phyloP scores from a whole-genome alignment of 345 rosid species.

The Geranium rotundifolium region DNA sequence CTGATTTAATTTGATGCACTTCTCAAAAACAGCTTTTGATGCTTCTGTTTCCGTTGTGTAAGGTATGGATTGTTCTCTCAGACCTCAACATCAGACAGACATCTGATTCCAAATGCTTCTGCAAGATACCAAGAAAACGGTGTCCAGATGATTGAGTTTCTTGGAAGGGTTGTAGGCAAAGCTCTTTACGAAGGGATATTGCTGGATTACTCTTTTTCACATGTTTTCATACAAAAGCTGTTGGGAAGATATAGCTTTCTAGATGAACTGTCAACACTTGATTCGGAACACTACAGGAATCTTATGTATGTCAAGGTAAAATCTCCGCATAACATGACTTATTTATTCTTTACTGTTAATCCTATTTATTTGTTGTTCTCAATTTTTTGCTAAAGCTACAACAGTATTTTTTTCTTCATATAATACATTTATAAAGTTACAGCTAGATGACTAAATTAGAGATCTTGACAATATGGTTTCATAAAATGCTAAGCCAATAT shows the following conservation, averaged over 20 bases:
- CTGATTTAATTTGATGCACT: slow-evolving; percentile 6
- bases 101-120: slow-evolving; percentile 74
- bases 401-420: too few relatives aligned
- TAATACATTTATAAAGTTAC: background rate
- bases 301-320: slow-evolving; percentile 96
- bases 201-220: slow-evolving; percentile 88
- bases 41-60: slow-evolving; percentile 11
- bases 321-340: background rate
- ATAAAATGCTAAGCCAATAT: background rate
- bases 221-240: slow-evolving; percentile 83
- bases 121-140: slow-evolving; percentile 84
- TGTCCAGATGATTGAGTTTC: slow-evolving; percentile 86
- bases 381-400: background rate
- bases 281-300: slow-evolving; percentile 84
- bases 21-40: slow-evolving; percentile 1
- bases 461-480: background rate
- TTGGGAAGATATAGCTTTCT: slow-evolving; percentile 94
- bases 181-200: slow-evolving; percentile 95
- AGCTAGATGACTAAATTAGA: background rate
- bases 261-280: slow-evolving; percentile 91
- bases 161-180: slow-evolving; percentile 95
- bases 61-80: slow-evolving; percentile 91
- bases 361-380: background rate
- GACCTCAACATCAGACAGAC: slow-evolving; percentile 73
- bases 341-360: background rate